Base-by-base conservation (phyloP, 805 yeast species). In the Pichia phayaonensis region DNA sequence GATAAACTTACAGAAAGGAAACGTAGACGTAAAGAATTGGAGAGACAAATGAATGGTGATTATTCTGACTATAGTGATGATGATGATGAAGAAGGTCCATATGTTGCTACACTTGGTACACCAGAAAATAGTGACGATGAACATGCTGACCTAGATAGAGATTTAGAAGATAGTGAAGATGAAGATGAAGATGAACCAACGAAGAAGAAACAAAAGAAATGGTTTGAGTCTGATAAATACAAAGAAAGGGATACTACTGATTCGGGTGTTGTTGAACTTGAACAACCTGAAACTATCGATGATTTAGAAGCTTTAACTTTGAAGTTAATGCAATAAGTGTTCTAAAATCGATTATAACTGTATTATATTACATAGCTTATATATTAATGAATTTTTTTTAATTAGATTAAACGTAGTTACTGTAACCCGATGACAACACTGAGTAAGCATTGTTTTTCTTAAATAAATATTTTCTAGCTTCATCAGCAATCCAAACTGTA, bases 261-360 rank as follows among this genome's bases (percentile, higher is more conserved):
- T 21, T 64, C 64, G 11, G 60, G 64, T 11, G 70, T 85, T 44
- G 71, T 86, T 53, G 96, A 90, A 69, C 73, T 87, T 44, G 95
- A 87, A 59, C 87, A 83, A 60, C 97, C 97, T 16, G 86, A 88
- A 61, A 86, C 96, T 18, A 73, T 94, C 65, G 97, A 89, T 66
- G 99, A 94, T 63, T 76, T 94, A 67, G 99, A 94, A 73, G 90
- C 95, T 46, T 77, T 88, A 71, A 83, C 96, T 2, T 76, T 73
- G 43, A 70, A 71, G 57, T 73, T 79, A 23, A 51, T 54, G 47
- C 45, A 43, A 21, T 49, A 40, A 13, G 5, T 15, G 16, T 21
- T 29, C 38, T 21, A 29, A 41, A n/a, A n/a, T 41, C 34, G 4
- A 23, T 31, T 24, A 23, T 23, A 16, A 31, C 39, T 24, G 26